Base-by-base conservation (phyloP, 108 stramenopile genomes). In the Pseudonitzschia multiseries region DNA sequence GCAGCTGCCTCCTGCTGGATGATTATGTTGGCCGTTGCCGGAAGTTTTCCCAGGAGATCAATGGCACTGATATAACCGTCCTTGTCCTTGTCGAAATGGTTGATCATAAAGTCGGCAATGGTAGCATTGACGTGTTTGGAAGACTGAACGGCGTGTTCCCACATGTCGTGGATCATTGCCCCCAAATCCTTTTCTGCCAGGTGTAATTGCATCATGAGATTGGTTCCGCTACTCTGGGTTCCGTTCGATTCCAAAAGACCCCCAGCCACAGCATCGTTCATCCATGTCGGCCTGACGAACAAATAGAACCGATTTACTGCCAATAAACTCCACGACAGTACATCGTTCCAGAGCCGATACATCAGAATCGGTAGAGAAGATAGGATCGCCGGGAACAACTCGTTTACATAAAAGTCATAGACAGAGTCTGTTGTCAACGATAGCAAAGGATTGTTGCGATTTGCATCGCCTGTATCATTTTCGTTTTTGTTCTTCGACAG, bases 401-500 rank as follows among this genome's bases (percentile, higher is more conserved):
- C 54, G 4, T 88, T 54, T 8, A 42, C 54, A 65, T 88, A 88
- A 66, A 82, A 86, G 20, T 84, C 72, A 57, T 88, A 88, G 1
- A 88, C 78, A 2, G 83, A 81, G 10, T 79, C 78, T 14, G 72
- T 44, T 21, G 54, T 56, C 21, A 56, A 20, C 22, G 54, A 24
- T 10, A 22, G 24, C 10, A 56, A 24, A 1, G 21, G 54, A 56
- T 26, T 56, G 18, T 48, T 48, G 14, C 17, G 9, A 14, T 14
- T 18, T 10, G 18, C 4, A 48, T 48, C 46, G 13, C 12, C 12
- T 48, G 14, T 10, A 18, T 2, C 46, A 48, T 48, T 48, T 48
- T 48, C 46, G 18, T 48, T 48, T 5, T 48, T 18, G 46, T 48
- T 48, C 46, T 36, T 6, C 6, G 36, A 36, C 36, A 36, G 36